Conservation (phyloP, 2,329 filamentous ascomycete species). For the Talaromyces funiculosus region DNA sequence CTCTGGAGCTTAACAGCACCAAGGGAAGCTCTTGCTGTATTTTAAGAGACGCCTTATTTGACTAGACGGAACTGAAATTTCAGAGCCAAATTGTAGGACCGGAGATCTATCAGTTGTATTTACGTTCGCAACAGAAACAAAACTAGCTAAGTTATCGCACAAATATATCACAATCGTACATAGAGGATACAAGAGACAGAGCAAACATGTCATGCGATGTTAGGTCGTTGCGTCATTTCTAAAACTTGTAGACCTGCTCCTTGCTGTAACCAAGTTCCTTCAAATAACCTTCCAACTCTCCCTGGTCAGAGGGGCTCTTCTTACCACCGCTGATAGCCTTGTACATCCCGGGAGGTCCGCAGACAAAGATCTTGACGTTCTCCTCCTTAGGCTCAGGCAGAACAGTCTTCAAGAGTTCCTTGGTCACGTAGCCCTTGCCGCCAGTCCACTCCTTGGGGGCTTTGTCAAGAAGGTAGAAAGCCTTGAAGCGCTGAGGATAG, state of each 20-base stretch:
- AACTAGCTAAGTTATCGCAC: background rate
- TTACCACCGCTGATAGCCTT: conserved; percentile 86
- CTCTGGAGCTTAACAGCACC: background rate
- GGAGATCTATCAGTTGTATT: conserved; percentile 1
- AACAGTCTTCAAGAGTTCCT: conserved; percentile 91
- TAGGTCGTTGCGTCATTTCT: conserved; percentile 22
- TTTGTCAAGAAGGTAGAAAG: conserved; percentile 89
- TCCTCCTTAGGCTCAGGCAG: conserved; percentile 85
- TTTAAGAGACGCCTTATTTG: too few relatives aligned
- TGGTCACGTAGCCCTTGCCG: conserved; percentile 73
- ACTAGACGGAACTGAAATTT: background rate
- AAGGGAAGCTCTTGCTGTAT: background rate
- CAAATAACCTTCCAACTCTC: conserved; percentile 74
- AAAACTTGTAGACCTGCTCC: conserved; percentile 97
- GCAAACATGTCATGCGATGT: background rate
- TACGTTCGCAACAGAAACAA: background rate
- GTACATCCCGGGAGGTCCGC: conserved; percentile 87
- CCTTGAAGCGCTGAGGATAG: conserved; percentile 89
- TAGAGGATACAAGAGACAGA: background rate
- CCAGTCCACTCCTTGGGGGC: conserved; percentile 71
- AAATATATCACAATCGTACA: background rate
- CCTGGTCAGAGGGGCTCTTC: conserved; percentile 89
- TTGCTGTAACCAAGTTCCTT: conserved; percentile 77
- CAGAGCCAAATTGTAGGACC: background rate
- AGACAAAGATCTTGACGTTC: conserved; percentile 95